These are phyloP conservation scores for Rhododendron henanense DNA, from an alignment of 148 eudicot genomes.

Conservation along the genomic window DNA sequence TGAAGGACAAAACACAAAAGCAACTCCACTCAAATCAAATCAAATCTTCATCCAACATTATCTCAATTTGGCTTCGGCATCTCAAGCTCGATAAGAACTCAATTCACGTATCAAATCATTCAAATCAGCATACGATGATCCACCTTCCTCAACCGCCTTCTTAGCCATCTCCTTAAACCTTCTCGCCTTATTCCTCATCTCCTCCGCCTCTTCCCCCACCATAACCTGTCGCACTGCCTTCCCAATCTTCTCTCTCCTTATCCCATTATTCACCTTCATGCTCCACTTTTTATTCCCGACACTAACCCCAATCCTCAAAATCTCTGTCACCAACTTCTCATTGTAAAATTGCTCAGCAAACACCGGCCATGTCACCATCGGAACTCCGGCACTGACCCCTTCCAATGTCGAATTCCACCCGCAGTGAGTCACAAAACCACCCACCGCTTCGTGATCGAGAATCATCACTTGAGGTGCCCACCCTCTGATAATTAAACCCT, in stretches of 20 bases:
- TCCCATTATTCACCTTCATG: not conserved
- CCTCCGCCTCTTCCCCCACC: slow-evolving; percentile 38
- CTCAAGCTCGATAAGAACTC: not conserved
- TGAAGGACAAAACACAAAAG: not conserved
- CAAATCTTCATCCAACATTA: not conserved
- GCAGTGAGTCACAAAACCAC: slow-evolving; percentile 38
- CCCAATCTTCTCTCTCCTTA: slow-evolving; percentile 9
- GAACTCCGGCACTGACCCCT: slow-evolving; percentile 28
- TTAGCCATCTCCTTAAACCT: slow-evolving; percentile 30
- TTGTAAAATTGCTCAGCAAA: slow-evolving; percentile 35
- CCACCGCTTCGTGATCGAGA: slow-evolving; percentile 20
- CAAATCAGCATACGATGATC: slow-evolving; percentile 32
- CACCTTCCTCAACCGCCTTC: slow-evolving; percentile 37
- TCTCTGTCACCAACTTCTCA: slow-evolving; percentile 34
- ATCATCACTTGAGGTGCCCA: slow-evolving; percentile 40
- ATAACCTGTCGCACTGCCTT: slow-evolving; percentile 22
- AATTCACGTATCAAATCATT: slow-evolving; percentile 23
- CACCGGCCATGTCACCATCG: slow-evolving; percentile 37
- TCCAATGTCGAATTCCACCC: slow-evolving; percentile 41
- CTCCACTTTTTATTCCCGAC: slow-evolving; percentile 30
- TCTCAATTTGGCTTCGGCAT: not conserved
- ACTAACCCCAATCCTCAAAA: slow-evolving; percentile 29
- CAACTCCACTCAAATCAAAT: not conserved
- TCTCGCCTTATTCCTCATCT: slow-evolving; percentile 27
- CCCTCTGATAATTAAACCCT: slow-evolving; percentile 29